phyloP scores from a whole-genome alignment of 2,329 filamentous ascomycete genomes.

The Colletotrichum scovillei region DNA sequence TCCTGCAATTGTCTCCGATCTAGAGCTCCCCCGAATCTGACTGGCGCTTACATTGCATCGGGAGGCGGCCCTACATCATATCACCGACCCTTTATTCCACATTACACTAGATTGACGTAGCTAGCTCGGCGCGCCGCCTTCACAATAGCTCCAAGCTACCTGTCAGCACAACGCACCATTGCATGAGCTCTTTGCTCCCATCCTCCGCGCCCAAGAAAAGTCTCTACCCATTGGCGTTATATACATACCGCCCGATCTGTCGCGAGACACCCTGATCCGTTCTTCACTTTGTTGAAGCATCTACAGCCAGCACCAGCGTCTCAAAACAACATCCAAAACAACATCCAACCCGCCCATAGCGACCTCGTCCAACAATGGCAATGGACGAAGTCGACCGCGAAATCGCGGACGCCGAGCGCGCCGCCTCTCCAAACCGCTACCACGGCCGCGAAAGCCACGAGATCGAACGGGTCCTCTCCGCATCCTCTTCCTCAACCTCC shows the following conservation, averaged over 20 bases:
- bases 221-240: background rate
- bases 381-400: constrained; percentile 67
- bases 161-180: constrained; percentile 17
- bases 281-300: background rate
- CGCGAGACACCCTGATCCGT: background rate
- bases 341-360: background rate
- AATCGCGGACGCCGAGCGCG: constrained; percentile 64
- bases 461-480: constrained; percentile 70
- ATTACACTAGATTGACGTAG: constrained; percentile 30
- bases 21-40: constrained; percentile 17
- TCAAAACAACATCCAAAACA: background rate
- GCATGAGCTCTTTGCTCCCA: constrained; percentile 1
- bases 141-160: constrained; percentile 11
- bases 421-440: constrained; percentile 58
- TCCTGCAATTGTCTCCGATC: constrained; percentile 15
- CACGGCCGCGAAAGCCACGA: constrained; percentile 58
- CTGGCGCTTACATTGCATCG: background rate
- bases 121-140: constrained; percentile 1
- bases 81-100: background rate
- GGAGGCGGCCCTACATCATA: background rate
- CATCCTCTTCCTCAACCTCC: constrained; percentile 62
- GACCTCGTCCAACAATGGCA: constrained; percentile 43
- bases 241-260: background rate
- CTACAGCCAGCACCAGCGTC: background rate
- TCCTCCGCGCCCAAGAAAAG: background rate